A percentile compares a stretch with the other conserved stretches of the same genome.
Conservation (phyloP, 2,329 filamentous ascomycete species). For the Stachybotrys echinatus region DNA sequence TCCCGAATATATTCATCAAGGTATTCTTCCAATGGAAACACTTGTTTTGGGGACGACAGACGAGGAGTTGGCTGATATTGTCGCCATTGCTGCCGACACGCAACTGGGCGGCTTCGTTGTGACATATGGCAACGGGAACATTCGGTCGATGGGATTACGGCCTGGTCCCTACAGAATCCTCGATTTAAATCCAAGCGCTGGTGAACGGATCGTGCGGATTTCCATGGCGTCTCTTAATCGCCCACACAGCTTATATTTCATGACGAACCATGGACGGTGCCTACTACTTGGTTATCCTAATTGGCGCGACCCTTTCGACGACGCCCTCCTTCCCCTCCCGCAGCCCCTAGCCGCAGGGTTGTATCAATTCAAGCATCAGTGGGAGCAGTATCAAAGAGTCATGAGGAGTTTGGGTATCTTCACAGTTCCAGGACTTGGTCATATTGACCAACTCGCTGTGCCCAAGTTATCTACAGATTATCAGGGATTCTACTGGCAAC, state of each 20-base stretch:
- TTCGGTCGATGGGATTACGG: neutral
- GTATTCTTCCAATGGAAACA: neutral
- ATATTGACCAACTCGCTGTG: too few species aligned
- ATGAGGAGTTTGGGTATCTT: neutral
- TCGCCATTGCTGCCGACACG: neutral
- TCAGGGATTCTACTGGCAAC: neutral
- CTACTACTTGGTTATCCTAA: neutral
- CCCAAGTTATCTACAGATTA: too few species aligned
- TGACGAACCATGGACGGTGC: neutral
- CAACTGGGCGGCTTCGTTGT: neutral
- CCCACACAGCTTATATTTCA: neutral
- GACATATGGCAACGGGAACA: neutral
- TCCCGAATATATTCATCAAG: neutral
- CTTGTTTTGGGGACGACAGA: neutral
- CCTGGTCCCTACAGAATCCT: neutral
- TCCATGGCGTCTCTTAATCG: too few species aligned
- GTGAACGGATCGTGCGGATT: neutral
- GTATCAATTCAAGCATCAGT: neutral
- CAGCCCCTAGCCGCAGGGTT: neutral
- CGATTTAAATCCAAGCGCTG: neutral
- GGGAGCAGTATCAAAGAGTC: neutral
- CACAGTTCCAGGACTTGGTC: too few species aligned
- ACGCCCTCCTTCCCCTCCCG: neutral
- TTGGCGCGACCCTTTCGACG: neutral
- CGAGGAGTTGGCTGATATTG: neutral